Conservation (phyloP, 371 early-diverging fungal genomes). For the Fennellomyces sp. region DNA sequence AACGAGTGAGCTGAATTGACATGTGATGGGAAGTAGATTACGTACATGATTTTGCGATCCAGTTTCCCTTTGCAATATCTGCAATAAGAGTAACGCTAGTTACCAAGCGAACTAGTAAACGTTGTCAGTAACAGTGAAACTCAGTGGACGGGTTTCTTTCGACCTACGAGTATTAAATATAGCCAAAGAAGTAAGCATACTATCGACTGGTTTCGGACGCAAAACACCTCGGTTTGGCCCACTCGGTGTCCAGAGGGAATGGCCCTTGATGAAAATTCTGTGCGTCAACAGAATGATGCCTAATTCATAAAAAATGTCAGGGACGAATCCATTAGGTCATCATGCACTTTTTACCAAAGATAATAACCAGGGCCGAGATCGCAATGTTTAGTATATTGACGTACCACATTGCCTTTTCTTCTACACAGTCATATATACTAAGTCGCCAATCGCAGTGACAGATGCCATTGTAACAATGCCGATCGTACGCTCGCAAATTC, state of each 20-base stretch:
- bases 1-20: neutral
- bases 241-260: slow-evolving; percentile 11
- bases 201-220: slow-evolving; percentile 27
- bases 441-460: slow-evolving; percentile 39
- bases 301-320: neutral
- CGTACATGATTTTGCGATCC: neutral
- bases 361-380: slow-evolving; percentile 17
- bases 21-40: neutral
- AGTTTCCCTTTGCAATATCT: slow-evolving; percentile 9
- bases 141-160: neutral
- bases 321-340: too few species aligned
- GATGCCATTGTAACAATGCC: slow-evolving; percentile 3
- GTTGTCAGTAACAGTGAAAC: neutral
- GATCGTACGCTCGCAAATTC: neutral
- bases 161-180: slow-evolving; percentile 23
- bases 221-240: slow-evolving; percentile 12
- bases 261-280: slow-evolving; percentile 18
- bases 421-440: slow-evolving; percentile 24
- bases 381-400: slow-evolving; percentile 28
- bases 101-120: slow-evolving; percentile 20
- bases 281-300: slow-evolving; percentile 13
- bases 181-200: slow-evolving; percentile 19
- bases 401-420: slow-evolving; percentile 13
- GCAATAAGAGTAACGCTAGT: slow-evolving; percentile 16
- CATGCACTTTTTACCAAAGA: slow-evolving; percentile 30